Conservation (phyloP, 2,329 filamentous ascomycete genomes). For the Beauveria asiatica region DNA sequence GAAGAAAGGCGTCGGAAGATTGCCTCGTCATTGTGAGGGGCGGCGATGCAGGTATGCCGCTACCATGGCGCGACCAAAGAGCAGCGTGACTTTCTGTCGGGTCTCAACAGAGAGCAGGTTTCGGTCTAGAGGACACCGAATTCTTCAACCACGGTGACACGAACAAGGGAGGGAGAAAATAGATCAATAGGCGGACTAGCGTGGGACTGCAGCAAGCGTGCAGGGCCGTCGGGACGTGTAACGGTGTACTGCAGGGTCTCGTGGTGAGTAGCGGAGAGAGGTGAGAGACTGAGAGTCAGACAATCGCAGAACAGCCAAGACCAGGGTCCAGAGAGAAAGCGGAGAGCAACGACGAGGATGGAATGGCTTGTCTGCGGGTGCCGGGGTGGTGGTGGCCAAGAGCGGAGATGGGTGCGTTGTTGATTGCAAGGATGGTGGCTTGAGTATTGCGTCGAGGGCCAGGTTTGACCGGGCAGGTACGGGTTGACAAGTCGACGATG, state of each 20-base stretch:
- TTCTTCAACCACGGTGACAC: not conserved
- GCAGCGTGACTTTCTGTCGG: not conserved
- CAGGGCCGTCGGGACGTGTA: not conserved
- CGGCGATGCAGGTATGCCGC: not conserved
- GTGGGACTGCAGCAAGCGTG: not conserved
- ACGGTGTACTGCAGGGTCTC: conserved; percentile 1
- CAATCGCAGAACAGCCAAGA: not conserved
- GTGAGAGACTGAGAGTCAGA: not conserved
- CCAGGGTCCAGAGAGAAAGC: not conserved
- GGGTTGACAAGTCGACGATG: not conserved
- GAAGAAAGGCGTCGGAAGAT: conserved; percentile 34
- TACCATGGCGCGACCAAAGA: conserved; percentile 8
- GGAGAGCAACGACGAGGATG: not conserved
- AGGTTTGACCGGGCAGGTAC: not conserved
- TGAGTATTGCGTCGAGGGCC: not conserved
- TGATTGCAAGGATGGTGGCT: not conserved
- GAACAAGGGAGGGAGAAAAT: not conserved
- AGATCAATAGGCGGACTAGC: not conserved
- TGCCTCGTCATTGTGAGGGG: conserved; percentile 29
- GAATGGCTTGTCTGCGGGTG: not conserved
- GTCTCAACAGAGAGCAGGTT: not conserved
- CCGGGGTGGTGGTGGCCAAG: not conserved
- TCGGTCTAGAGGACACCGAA: not conserved
- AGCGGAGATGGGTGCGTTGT: not conserved
- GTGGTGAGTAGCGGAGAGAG: not conserved